Base-by-base conservation (phyloP, 1,284 basidiomycete genomes). In the Puccinia horiana region DNA sequence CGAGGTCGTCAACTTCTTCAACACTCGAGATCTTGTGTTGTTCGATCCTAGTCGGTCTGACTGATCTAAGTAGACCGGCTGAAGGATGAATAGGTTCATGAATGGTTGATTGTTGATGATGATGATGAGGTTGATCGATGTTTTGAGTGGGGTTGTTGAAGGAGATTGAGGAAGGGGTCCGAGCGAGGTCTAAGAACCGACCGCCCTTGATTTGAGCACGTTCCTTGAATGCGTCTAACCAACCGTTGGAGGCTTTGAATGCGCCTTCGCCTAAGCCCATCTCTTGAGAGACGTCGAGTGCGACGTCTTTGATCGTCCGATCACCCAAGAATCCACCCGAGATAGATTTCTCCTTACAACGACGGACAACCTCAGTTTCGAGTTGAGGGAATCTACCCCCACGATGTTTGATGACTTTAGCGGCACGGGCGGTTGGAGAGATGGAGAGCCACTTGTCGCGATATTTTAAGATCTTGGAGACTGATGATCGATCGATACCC, bases 191-290 rank as follows among this genome's bases (percentile, higher is more conserved):
- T n/a, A 81, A 67, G 42, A 81, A 81, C 20, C 80, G 32, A n/a
- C 80, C 80, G 35, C 80, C 80, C 37, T 81, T 81, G 44, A 94
- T 92, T 76, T 90, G 90, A 85, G 92, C 90, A 56, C 94, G 91
- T 84, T 91, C 90, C 87, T 95, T 95, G 89, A 95, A 96, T 87
- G 94, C 94, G 85, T 95, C 94, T 81, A 96, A 90, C 94, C 94
- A 96, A 4, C 94, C 93, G 26, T 92, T 91, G 84, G 92, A 93
- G 35, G 93, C 94, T 88, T 95, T 96, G 90, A 96, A 96, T 86
- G 83, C 93, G 92, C 74, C 91, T 89, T 65, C 89, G 85, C 84
- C 84, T 91, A 91, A 83, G 4, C 89, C 88, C 76, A 91, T 88
- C 32, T 86, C 87, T 65, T 88, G 88, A 2, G 92, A 93, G 77